These are phyloP conservation scores for Trichoderma guizhouense DNA, from an alignment of 2,329 filamentous ascomycete species.

Conservation along the genomic window DNA sequence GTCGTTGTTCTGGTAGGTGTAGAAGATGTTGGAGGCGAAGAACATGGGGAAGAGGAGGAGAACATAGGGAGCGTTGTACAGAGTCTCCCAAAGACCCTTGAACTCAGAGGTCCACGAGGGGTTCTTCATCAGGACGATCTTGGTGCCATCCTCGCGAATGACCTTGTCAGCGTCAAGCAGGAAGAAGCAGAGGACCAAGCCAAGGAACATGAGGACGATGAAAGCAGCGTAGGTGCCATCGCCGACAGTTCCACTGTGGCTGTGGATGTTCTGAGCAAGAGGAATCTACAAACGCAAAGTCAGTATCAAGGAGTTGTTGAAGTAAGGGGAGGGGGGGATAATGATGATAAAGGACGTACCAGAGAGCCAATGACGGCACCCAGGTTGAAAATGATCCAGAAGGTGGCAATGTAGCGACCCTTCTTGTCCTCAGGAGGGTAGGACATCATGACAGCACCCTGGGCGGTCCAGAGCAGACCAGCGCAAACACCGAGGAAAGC, in stretches of 20 bases:
- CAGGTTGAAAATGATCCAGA: constrained; percentile 94
- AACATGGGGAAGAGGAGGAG: constrained; percentile 56
- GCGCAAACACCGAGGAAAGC: constrained; percentile 75
- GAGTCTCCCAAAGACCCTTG: constrained; percentile 68
- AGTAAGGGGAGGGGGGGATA: background rate
- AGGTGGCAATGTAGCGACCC: constrained; percentile 84
- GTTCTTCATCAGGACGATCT: constrained; percentile 85
- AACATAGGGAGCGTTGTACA: constrained; percentile 68
- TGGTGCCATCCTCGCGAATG: constrained; percentile 71
- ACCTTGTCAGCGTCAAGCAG: constrained; percentile 71
- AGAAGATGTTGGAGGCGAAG: constrained; percentile 54
- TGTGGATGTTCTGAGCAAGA: constrained; percentile 66
- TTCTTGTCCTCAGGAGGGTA: constrained; percentile 80
- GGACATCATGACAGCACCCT: constrained; percentile 85
- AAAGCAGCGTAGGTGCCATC: constrained; percentile 88
- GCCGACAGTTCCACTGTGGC: constrained; percentile 48
- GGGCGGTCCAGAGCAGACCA: constrained; percentile 76
- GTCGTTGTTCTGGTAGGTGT: constrained; percentile 57
- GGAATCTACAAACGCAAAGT: constrained; percentile 45
- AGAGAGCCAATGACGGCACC: constrained; percentile 82
- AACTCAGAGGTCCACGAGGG: constrained; percentile 82
- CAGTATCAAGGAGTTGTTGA: background rate
- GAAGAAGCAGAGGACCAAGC: constrained; percentile 65
- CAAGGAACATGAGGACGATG: constrained; percentile 74
- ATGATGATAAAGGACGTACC: constrained; percentile 31